Evolutionary conservation across 2,329 filamentous ascomycete species (phyloP).

Genomic region (Colletotrichum sp.): DNA sequence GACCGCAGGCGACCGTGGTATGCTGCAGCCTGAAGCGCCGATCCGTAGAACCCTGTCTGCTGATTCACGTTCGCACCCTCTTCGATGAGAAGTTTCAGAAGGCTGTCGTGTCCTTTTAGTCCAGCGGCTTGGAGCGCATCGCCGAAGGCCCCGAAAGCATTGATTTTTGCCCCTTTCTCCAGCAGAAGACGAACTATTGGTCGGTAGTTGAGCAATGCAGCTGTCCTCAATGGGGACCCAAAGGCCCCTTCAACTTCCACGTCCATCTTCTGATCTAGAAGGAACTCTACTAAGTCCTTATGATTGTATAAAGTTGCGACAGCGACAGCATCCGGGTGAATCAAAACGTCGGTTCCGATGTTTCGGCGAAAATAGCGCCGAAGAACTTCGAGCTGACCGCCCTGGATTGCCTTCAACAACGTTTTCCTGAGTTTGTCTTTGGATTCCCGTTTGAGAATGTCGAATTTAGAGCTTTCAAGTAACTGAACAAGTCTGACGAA

Average conservation of each 20-base stretch:
- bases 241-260: neutral
- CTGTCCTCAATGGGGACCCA: neutral
- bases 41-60: neutral
- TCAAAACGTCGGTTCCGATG: fast-evolving
- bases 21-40: neutral
- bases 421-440: neutral
- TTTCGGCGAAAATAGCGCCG: neutral
- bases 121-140: neutral
- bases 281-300: neutral
- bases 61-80: neutral
- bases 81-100: neutral
- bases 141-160: neutral
- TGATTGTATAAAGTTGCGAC: neutral
- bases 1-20: neutral
- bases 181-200: neutral
- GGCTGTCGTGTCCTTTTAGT: neutral
- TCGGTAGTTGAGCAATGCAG: neutral
- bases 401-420: neutral
- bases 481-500: neutral
- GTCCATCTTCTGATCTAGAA: neutral
- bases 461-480: neutral
- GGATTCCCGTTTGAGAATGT: fast-evolving
- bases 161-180: neutral
- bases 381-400: neutral
- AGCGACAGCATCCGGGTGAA: neutral